Evolutionary conservation across 2,329 filamentous ascomycete species (phyloP), one percentile per base, ranked within the genome.

Genomic region (Phoma sp.): DNA sequence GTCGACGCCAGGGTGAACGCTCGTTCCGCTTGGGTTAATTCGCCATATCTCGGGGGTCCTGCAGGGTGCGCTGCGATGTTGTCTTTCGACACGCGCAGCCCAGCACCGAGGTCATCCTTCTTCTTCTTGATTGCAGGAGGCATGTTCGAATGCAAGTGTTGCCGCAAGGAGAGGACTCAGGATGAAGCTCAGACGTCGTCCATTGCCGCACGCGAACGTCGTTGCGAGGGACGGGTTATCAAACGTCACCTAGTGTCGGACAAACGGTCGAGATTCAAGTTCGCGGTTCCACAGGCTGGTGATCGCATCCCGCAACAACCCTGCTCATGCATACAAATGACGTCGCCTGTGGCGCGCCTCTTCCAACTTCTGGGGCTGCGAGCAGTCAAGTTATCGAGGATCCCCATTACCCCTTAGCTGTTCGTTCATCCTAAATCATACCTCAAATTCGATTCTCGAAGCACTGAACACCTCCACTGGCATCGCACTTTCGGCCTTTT

Each of bases 1-100:
- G 79, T 81, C 45, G 79, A 81, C 8, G 77, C 78, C 33, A 80
- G 72, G 25, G 78, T 79, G 57, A 82, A 80, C 13, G 79, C 79
- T 36, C 79, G 70, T 62, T 81, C 79, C 24, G 78, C 78, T 63
- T 81, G 79, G 14, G 77, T 77, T 60, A 80, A 68, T 30, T 75
- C 70, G 52, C 78, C 78, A 77, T 80, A 78, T 54, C 72, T 72
- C 22, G 78, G 70, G 25, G 75, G 76, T 4, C 75, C 76, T n/a
- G 76, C 72, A 35, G 76, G 76, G 69, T 78, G 76, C 32, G 64
- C 60, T 37, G 76, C 75, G 46, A 76, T 68, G 55, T 70, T 73
- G 40, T 74, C 73, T 54, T 77, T 76, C 41, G 76, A 77, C 35
- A 80, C 65, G 40, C 69, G 75, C 37, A 80, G 65, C 10, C 78